Evolutionary conservation across 2,329 filamentous ascomycete genomes (phyloP), one percentile per base, ranked within the genome.

Genomic region (Endocalyx cinctus): DNA sequence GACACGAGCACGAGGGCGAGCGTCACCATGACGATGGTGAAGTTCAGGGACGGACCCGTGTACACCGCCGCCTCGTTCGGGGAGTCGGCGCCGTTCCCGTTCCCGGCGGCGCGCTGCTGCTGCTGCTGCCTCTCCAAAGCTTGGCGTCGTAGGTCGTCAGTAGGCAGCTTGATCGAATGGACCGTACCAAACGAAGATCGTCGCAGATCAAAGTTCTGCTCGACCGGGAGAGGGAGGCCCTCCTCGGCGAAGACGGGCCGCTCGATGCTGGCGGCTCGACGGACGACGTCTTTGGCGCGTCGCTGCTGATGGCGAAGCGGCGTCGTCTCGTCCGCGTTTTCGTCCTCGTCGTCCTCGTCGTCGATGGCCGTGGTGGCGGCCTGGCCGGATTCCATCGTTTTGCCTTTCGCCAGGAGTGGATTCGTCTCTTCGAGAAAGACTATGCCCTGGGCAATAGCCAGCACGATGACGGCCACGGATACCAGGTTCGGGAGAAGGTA

Each of bases 401-500:
- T 45, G n/a, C 43, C 50, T 12, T 46, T 42, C 18, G 25, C 35
- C 25, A 29, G 29, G 6, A 45, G 42, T 5, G 59, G 51, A 19
- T 64, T 62, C 0, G 64, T 67, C 45, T 67, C 63, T 20, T 66
- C 62, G 13, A 88, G 61, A 46, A 82, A 80, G 17, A 83, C 50
- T 29, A 72, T 63, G n/a, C 77, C 74, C 29, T 84, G 50, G 7
- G 76, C 48, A 20, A 84, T 66, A 43, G 85, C 82, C 5, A 84
- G 43, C 2, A 75, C 43, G 19, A 86, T 66, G 8, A 84, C 66
- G 2, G 56, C 64, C 1, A 80, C 79, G 0, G 79, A 75, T 31
- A 84, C 64, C 1, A 85, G 47, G 47, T 86, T 87, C 2, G 82
- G 82, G 5, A 73, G 61, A n/a, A 86, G 67, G 45, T 85, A 89